Evolutionary conservation across 495 filamentous ascomycete species (phyloP).

Genomic region (Tuber calosporum): DNA sequence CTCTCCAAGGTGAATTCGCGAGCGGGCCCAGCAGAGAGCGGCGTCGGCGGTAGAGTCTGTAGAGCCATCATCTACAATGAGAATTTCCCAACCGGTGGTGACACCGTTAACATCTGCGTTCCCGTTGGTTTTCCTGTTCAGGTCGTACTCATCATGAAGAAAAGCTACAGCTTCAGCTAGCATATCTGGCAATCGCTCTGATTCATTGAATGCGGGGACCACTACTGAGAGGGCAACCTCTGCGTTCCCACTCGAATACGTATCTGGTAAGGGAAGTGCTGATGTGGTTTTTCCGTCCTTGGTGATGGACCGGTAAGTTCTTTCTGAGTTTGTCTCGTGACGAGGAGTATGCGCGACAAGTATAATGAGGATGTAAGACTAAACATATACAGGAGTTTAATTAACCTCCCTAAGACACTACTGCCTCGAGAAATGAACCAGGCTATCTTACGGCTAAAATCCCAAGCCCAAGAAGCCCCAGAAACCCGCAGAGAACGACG

Average conservation of each 20-base stretch:
- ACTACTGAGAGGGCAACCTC: conserved; percentile 75
- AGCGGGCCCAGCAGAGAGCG: conserved; percentile 67
- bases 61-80: conserved; percentile 92
- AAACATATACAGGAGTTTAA: neutral
- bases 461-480: conserved; percentile 20
- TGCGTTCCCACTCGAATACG: conserved; percentile 44
- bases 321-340: conserved; percentile 65
- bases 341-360: conserved; percentile 77
- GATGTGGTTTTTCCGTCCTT: conserved; percentile 55
- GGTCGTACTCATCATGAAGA: conserved; percentile 67
- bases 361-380: conserved; percentile 66
- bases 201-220: conserved; percentile 92
- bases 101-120: conserved; percentile 19
- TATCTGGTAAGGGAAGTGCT: conserved; percentile 56
- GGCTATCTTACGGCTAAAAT: conserved; percentile 19
- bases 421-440: neutral
- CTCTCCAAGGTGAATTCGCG: conserved; percentile 46
- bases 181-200: conserved; percentile 70
- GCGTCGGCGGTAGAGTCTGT: conserved; percentile 72
- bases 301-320: conserved; percentile 69
- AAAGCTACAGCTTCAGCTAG: conserved; percentile 85
- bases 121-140: conserved; percentile 27
- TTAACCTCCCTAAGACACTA: neutral
- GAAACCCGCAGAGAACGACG: conserved; percentile 10
- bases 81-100: conserved; percentile 75